These are phyloP conservation scores for Penicillium sp. DNA, from an alignment of 2,329 filamentous ascomycete genomes.

Conservation along the genomic window DNA sequence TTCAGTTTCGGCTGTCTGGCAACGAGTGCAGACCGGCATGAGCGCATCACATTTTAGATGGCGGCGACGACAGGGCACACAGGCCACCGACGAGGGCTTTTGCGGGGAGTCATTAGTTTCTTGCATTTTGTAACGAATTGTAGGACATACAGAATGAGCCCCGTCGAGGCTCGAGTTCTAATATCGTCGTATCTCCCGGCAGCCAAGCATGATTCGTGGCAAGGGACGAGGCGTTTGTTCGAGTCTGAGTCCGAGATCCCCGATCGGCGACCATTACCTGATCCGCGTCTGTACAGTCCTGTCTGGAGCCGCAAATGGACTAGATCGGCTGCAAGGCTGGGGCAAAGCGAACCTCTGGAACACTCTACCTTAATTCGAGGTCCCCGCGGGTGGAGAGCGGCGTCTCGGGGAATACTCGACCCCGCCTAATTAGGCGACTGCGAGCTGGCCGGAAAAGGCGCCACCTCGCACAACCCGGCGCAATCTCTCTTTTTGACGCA, in stretches of 20 bases:
- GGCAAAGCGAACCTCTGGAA: background rate
- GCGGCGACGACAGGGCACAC: slow-evolving; percentile 36
- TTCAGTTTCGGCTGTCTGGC: slow-evolving; percentile 45
- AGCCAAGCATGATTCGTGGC: background rate
- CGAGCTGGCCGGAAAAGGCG: too few relatives aligned
- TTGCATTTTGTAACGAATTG: slow-evolving; percentile 5
- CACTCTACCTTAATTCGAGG: background rate
- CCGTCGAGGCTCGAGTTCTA: background rate
- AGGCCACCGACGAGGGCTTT: slow-evolving; percentile 29
- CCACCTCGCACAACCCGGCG: too few relatives aligned
- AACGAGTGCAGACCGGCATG: slow-evolving; percentile 49
- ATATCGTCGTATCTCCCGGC: background rate
- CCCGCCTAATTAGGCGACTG: too few relatives aligned
- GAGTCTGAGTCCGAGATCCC: slow-evolving; percentile 14
- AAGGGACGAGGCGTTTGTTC: background rate
- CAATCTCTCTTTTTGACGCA: too few relatives aligned
- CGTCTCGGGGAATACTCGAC: slow-evolving; percentile 2
- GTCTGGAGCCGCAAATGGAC: background rate
- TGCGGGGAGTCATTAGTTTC: slow-evolving; percentile 1
- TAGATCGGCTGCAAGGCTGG: background rate
- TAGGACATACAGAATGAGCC: background rate
- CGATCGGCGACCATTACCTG: slow-evolving; percentile 16
- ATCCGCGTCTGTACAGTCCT: background rate
- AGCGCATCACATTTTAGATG: slow-evolving; percentile 53
- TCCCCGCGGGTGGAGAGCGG: slow-evolving; percentile 4